A percentile compares a stretch with the other conserved stretches of the same genome.
Conservation (phyloP, 768 basidiomycete genomes). For the Pleurotus sapidus region DNA sequence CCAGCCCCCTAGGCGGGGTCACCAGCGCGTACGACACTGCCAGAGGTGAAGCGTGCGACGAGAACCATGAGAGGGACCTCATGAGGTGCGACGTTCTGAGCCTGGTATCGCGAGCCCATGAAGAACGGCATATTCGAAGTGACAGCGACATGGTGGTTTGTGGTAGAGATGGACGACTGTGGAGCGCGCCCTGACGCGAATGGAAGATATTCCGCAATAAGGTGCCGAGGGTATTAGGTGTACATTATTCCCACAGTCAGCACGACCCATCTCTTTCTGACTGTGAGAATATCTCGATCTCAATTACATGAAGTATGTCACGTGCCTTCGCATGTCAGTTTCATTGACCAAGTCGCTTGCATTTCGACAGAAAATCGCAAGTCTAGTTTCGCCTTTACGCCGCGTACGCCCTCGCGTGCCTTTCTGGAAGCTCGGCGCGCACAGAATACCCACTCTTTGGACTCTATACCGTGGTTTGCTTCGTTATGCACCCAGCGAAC, state of each 20-base stretch:
- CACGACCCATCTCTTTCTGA: no score
- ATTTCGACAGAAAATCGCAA: slow-evolving; percentile 52
- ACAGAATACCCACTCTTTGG: slow-evolving; percentile 79
- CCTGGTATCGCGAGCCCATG: not conserved
- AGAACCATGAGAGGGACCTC: not conserved
- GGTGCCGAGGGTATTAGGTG: no score
- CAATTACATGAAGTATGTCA: no score
- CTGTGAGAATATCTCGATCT: no score
- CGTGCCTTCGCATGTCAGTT: no score
- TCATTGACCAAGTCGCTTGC: slow-evolving; percentile 28
- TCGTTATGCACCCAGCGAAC: slow-evolving; percentile 47
- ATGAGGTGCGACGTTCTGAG: not conserved
- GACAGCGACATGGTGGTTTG: not conserved
- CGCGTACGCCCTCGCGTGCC: slow-evolving; percentile 60
- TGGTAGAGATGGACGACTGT: no score
- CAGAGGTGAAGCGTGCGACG: not conserved
- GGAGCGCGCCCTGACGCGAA: no score
- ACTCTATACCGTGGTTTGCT: slow-evolving; percentile 70
- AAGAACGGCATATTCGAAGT: not conserved
- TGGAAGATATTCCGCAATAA: no score
- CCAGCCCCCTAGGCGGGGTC: not conserved
- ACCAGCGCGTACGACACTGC: not conserved
- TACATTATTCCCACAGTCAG: no score
- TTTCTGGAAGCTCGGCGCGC: slow-evolving; percentile 67
- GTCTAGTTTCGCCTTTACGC: slow-evolving; percentile 52